phyloP scores from a whole-genome alignment of 345 rosid genomes.

The Gossypium mustelinum region DNA sequence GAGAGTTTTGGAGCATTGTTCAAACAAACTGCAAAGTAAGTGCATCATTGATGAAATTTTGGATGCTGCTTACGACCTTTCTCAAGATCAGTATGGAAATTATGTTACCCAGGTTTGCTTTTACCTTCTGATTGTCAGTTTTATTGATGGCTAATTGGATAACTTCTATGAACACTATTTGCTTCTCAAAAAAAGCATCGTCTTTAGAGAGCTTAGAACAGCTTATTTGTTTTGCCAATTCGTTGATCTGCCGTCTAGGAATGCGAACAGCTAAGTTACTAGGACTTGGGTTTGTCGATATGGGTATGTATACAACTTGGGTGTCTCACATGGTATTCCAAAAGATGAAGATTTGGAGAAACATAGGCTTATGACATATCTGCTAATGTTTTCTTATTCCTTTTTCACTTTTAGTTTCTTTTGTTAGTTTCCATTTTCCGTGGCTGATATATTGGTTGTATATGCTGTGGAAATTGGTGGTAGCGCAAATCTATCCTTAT shows the following conservation, averaged over 20 bases:
- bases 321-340: not conserved
- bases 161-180: not conserved
- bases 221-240: conserved; percentile 3
- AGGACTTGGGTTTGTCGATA: not conserved
- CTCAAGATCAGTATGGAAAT: conserved; percentile 97
- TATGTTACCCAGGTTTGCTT: conserved; percentile 88
- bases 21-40: conserved; percentile 64
- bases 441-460: not conserved
- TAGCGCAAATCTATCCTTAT: not conserved
- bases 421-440: not conserved
- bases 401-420: not conserved
- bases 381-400: not conserved
- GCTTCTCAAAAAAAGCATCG: not conserved
- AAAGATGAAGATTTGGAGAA: not conserved
- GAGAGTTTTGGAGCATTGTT: conserved; percentile 96
- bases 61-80: conserved; percentile 75
- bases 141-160: not conserved
- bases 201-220: not conserved
- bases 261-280: not conserved
- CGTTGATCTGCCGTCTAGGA: not conserved
- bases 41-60: conserved; percentile 86
- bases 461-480: not conserved
- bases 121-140: conserved; percentile 10
- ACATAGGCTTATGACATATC: not conserved
- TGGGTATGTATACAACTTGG: not conserved